These are phyloP conservation scores for Medicago arabica DNA, from an alignment of 306 rosid species.

Conservation along the genomic window DNA sequence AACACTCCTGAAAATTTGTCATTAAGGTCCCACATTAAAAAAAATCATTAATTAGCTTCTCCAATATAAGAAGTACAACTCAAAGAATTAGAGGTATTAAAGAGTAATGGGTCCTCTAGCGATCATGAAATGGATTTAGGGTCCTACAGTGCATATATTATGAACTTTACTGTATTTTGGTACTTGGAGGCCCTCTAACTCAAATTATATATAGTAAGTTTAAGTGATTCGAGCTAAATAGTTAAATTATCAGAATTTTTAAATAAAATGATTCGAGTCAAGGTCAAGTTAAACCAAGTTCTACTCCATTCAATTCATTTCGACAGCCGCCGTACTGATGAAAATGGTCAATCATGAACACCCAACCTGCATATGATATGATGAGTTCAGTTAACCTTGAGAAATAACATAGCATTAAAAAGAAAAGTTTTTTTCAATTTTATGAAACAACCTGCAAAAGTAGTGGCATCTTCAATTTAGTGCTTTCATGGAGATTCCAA, in stretches of 20 bases:
- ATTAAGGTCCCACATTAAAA: too few species aligned
- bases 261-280: neutral
- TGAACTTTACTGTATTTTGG: too few species aligned
- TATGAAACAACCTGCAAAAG: conserved; percentile 56
- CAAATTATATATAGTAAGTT: too few species aligned
- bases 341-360: neutral
- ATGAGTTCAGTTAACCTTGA: conserved; percentile 3
- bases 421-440: conserved; percentile 36
- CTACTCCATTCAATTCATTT: neutral
- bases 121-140: too few species aligned
- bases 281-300: neutral
- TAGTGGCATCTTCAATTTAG: conserved; percentile 56
- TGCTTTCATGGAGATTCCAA: conserved; percentile 60
- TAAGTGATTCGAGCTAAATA: neutral
- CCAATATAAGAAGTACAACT: too few species aligned
- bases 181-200: too few species aligned
- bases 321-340: neutral
- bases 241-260: neutral
- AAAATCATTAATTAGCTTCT: too few species aligned
- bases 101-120: too few species aligned
- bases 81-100: too few species aligned
- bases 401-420: neutral
- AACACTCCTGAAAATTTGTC: too few species aligned
- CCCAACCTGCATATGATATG: neutral
- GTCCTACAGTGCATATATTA: too few species aligned